Evolutionary conservation across 805 yeast species (phyloP).

Genomic region (Pichia californica): DNA sequence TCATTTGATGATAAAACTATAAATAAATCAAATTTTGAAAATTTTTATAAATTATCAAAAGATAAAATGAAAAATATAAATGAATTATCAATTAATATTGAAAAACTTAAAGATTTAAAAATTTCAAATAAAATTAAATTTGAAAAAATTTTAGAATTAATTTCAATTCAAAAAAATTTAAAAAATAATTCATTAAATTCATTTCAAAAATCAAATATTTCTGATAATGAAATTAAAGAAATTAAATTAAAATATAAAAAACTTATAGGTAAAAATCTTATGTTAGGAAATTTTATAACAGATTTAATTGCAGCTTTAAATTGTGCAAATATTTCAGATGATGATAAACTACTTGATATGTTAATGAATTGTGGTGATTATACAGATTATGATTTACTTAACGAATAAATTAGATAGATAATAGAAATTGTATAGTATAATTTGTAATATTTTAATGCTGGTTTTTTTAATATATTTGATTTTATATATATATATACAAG

Average conservation of each 20-base stretch:
- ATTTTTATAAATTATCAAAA: conserved; percentile 1
- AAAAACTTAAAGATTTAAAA: neutral
- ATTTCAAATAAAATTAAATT: neutral
- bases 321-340: conserved; percentile 26
- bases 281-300: conserved; percentile 26
- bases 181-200: conserved; percentile 4
- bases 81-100: neutral
- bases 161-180: neutral
- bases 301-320: conserved; percentile 30
- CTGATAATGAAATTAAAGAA: conserved; percentile 12
- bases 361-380: conserved; percentile 27
- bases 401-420: conserved; percentile 6
- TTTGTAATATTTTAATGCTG: too few relatives aligned
- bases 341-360: conserved; percentile 25
- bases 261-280: conserved; percentile 18
- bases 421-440: neutral
- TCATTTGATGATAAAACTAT: neutral
- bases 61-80: conserved; percentile 5
- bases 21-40: neutral
- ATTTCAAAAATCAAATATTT: conserved; percentile 8
- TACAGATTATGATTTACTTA: conserved; percentile 22
- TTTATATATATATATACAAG: neutral
- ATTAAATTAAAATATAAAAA: conserved; percentile 14
- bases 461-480: too few relatives aligned
- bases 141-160: neutral